These are phyloP conservation scores for Monilinia vaccinii-corymbosi DNA, from an alignment of 2,329 filamentous ascomycete genomes.

Conservation along the genomic window DNA sequence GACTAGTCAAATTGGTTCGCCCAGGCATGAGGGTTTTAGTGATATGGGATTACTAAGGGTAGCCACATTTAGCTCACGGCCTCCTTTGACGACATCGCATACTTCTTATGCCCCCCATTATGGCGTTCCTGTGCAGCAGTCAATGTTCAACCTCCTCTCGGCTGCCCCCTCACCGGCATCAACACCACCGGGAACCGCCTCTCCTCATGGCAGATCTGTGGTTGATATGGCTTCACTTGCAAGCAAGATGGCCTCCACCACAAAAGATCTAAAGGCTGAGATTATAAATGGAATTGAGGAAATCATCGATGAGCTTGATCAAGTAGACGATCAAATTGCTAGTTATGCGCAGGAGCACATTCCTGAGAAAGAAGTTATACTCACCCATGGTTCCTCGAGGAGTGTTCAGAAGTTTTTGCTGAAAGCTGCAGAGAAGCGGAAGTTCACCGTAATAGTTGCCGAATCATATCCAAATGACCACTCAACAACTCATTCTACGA, in stretches of 20 bases:
- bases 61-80: constrained; percentile 34
- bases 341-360: constrained; percentile 84
- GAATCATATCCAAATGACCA: constrained; percentile 65
- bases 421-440: constrained; percentile 78
- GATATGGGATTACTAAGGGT: constrained; percentile 13
- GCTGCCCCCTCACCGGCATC: constrained; percentile 48
- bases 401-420: constrained; percentile 87
- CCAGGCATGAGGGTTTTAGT: constrained; percentile 17
- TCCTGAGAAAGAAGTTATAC: constrained; percentile 83
- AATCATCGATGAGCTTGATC: constrained; percentile 88
- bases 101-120: constrained; percentile 53
- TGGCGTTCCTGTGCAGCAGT: constrained; percentile 47
- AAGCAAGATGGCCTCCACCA: constrained; percentile 24
- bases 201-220: constrained; percentile 34
- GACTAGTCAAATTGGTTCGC: constrained; percentile 25
- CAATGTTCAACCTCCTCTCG: constrained; percentile 82
- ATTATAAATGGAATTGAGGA: constrained; percentile 91
- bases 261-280: constrained; percentile 73
- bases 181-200: constrained; percentile 43
- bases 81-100: constrained; percentile 52
- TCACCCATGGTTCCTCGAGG: constrained; percentile 77
- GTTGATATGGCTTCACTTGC: constrained; percentile 24
- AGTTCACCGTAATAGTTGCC: constrained; percentile 82
- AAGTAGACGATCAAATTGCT: constrained; percentile 89
- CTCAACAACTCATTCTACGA: constrained; percentile 49